Conservation (phyloP, 306 rosid species). For the Begonia loranthoides region DNA sequence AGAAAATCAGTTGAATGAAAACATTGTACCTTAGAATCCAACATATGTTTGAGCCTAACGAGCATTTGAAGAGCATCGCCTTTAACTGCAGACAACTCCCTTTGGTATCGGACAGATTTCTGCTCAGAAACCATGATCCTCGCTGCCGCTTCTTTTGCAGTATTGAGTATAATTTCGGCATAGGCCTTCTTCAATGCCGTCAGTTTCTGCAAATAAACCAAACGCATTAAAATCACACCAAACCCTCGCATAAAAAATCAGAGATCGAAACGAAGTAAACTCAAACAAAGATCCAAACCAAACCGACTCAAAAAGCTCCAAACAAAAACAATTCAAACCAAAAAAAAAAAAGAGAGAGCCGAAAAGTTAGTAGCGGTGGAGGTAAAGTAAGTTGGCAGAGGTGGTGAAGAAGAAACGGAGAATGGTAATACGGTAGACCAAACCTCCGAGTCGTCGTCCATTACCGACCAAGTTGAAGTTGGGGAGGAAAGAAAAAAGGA, state of each 20-base stretch:
- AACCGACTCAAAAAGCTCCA: neutral
- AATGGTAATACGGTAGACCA: neutral
- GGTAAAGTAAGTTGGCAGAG: neutral
- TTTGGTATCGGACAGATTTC: conserved; percentile 29
- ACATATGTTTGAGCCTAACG: conserved; percentile 40
- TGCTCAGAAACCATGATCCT: conserved; percentile 53
- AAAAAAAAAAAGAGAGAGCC: neutral
- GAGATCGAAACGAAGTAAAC: neutral
- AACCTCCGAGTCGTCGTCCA: neutral
- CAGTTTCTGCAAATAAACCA: conserved; percentile 31
- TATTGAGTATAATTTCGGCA: conserved; percentile 64
- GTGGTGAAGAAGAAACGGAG: neutral
- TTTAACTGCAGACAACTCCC: conserved; percentile 33
- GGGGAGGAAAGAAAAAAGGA: neutral
- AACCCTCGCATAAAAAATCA: neutral
- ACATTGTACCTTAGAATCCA: conserved; percentile 52
- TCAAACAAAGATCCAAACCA: neutral
- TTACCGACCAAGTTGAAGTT: neutral
- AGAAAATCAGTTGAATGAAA: neutral
- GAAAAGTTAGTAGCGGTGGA: neutral
- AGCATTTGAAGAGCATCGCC: conserved; percentile 54
- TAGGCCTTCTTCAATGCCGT: conserved; percentile 63
- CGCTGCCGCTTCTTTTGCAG: conserved; percentile 69
- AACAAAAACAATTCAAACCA: neutral
- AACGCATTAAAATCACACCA: neutral